phyloP scores from a whole-genome alignment of 148 eudicot species.

The Rhododendron kiyosumense region DNA sequence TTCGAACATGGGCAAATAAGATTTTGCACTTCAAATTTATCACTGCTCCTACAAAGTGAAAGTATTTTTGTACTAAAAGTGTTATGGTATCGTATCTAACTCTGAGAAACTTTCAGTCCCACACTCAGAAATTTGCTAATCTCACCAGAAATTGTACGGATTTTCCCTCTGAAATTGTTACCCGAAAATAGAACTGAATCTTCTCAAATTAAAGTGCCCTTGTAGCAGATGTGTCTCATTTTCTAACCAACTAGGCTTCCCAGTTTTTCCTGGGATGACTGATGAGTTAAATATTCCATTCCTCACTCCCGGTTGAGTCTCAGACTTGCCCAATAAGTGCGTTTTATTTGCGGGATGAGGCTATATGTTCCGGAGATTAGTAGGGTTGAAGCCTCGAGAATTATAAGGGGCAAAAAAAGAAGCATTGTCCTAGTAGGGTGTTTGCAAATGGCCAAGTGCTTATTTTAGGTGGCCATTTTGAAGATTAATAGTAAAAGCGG shows the following conservation, averaged over 20 bases:
- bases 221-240: not conserved
- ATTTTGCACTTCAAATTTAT: not conserved
- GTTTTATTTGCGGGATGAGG: not conserved
- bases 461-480: not conserved
- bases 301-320: not conserved
- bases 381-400: not conserved
- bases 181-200: not conserved
- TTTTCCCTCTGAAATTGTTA: not conserved
- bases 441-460: not conserved
- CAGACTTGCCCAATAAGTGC: not conserved
- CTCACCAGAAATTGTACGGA: not conserved
- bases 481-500: not conserved
- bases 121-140: not conserved
- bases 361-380: not conserved
- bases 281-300: not conserved
- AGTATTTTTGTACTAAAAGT: not conserved
- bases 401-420: not conserved
- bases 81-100: not conserved
- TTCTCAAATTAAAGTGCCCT: not conserved
- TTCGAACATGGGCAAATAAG: not conserved
- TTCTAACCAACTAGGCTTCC: not conserved
- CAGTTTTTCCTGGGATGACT: not conserved
- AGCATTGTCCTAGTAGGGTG: not conserved
- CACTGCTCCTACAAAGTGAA: not conserved
- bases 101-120: not conserved